Evolutionary conservation across 2,329 filamentous ascomycete genomes (phyloP).

Genomic region (Ceratocystis eucalypticola): DNA sequence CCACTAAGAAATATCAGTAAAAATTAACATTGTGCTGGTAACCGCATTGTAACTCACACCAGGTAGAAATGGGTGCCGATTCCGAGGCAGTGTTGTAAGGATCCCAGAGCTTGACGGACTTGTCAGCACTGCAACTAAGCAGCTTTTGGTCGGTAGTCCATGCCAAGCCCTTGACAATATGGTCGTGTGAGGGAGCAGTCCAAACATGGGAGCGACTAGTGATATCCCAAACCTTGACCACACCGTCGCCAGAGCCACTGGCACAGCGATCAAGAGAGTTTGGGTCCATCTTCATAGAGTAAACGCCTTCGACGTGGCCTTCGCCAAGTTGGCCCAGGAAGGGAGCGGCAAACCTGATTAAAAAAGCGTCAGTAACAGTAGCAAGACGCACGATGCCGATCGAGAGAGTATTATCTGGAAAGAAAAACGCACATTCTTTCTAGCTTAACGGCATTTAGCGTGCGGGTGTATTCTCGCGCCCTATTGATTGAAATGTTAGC

Average conservation of each 20-base stretch:
- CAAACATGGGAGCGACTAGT: slow-evolving; percentile 59
- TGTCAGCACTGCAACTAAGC: slow-evolving; percentile 74
- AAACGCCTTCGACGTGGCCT: slow-evolving; percentile 81
- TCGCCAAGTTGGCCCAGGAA: slow-evolving; percentile 77
- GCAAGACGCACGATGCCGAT: background rate
- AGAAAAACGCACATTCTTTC: slow-evolving; percentile 63
- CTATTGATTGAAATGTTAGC: slow-evolving; percentile 29
- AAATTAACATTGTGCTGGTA: background rate
- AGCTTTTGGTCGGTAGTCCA: slow-evolving; percentile 81
- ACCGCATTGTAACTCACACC: slow-evolving; percentile 29
- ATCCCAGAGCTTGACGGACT: slow-evolving; percentile 80
- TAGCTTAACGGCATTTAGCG: slow-evolving; percentile 68
- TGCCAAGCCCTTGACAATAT: slow-evolving; percentile 79
- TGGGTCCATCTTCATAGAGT: slow-evolving; percentile 68
- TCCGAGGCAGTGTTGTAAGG: slow-evolving; percentile 62
- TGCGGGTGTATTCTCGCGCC: slow-evolving; percentile 55
- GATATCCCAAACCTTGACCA: slow-evolving; percentile 85
- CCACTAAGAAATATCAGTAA: slow-evolving; percentile 32
- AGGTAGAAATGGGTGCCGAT: slow-evolving; percentile 65
- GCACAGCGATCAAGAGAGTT: slow-evolving; percentile 60
- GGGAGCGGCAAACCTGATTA: slow-evolving; percentile 30
- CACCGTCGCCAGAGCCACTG: slow-evolving; percentile 78
- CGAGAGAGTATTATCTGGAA: background rate
- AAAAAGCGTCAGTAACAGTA: background rate
- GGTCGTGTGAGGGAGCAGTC: slow-evolving; percentile 74